These are phyloP conservation scores for Corylus heterophylla DNA, from an alignment of 306 rosid species.

Conservation along the genomic window DNA sequence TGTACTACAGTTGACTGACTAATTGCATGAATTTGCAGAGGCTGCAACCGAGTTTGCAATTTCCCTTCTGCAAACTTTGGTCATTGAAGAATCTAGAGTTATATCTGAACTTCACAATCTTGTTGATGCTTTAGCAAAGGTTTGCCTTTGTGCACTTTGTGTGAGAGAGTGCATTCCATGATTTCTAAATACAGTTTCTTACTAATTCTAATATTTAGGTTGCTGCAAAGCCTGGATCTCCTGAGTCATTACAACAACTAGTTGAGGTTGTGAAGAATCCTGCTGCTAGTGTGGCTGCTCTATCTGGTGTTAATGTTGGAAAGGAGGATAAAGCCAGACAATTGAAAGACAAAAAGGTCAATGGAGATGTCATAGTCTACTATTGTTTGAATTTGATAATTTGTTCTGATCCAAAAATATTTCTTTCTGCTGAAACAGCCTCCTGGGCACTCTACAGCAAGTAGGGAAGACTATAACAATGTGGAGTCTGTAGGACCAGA, in stretches of 20 bases:
- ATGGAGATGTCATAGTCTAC: constrained; percentile 21
- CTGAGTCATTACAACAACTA: constrained; percentile 82
- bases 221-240: constrained; percentile 87
- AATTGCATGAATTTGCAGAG: constrained; percentile 56
- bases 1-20: constrained; percentile 26
- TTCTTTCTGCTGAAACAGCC: constrained; percentile 40
- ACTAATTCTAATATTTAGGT: constrained; percentile 54
- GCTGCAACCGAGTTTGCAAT: constrained; percentile 83
- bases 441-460: constrained; percentile 48
- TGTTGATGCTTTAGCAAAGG: constrained; percentile 91
- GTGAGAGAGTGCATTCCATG: constrained; percentile 2
- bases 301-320: constrained; percentile 58
- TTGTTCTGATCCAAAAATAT: not conserved
- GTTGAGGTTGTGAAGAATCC: constrained; percentile 89
- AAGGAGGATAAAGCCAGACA: constrained; percentile 86
- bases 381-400: not conserved
- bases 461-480: constrained; percentile 60
- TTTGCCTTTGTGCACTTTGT: constrained; percentile 33
- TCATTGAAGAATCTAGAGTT: constrained; percentile 71
- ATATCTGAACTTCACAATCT: constrained; percentile 97
- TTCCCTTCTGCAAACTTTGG: constrained; percentile 81
- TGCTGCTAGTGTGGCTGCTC: constrained; percentile 40
- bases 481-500: constrained; percentile 74
- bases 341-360: constrained; percentile 79
- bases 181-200: not conserved